These are phyloP conservation scores for Exophiala oligosperma DNA, from an alignment of 2,329 filamentous ascomycete genomes.

Conservation along the genomic window DNA sequence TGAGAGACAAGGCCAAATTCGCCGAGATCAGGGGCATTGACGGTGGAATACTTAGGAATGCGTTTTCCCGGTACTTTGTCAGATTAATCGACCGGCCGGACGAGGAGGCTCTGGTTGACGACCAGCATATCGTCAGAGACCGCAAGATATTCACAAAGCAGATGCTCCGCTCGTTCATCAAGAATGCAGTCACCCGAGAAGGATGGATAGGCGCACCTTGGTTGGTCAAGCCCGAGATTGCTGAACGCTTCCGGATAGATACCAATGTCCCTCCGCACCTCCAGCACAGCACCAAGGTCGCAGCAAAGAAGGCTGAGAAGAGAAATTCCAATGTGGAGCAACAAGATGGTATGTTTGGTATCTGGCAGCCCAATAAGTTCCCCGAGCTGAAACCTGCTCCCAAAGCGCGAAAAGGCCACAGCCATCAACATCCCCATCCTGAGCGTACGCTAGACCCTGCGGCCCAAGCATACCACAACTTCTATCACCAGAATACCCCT, in stretches of 20 bases:
- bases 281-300: constrained; percentile 75
- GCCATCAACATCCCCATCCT: constrained; percentile 12
- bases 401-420: constrained; percentile 53
- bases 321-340: constrained; percentile 62
- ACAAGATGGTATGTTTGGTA: constrained; percentile 52
- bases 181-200: constrained; percentile 88
- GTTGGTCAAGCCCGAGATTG: constrained; percentile 86
- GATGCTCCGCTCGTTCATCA: constrained; percentile 89
- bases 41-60: constrained; percentile 65
- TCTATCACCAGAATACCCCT: constrained; percentile 27
- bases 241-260: constrained; percentile 79
- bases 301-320: constrained; percentile 72
- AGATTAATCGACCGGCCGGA: constrained; percentile 67
- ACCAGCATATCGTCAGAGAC: constrained; percentile 80
- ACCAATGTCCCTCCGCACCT: constrained; percentile 82
- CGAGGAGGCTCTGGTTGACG: constrained; percentile 79
- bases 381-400: constrained; percentile 73
- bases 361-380: constrained; percentile 55
- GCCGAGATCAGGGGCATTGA: constrained; percentile 60
- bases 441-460: constrained; percentile 8
- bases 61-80: constrained; percentile 79
- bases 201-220: constrained; percentile 96
- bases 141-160: constrained; percentile 93
- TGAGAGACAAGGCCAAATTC: constrained; percentile 83
- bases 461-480: constrained; percentile 58